These are phyloP conservation scores for Sporisorium graminicola DNA, from an alignment of 1,284 basidiomycete species.

Conservation along the genomic window DNA sequence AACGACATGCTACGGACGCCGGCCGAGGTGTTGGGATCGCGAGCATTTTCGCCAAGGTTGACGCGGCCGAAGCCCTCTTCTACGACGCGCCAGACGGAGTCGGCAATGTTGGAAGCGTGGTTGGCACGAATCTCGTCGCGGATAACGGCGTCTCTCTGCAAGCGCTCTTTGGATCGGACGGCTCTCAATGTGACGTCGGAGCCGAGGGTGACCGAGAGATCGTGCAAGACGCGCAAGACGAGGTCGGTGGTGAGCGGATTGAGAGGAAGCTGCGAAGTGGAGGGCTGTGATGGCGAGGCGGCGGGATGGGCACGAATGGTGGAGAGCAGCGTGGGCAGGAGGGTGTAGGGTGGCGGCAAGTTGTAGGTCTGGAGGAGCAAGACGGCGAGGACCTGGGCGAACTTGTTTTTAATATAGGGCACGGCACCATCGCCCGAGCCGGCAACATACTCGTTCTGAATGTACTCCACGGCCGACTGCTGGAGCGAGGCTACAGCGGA, in stretches of 20 bases:
- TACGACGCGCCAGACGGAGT: slow-evolving; percentile 86
- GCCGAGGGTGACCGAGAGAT: slow-evolving; percentile 66
- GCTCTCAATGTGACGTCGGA: slow-evolving; percentile 67
- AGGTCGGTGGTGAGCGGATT: slow-evolving; percentile 86
- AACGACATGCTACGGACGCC: slow-evolving; percentile 74
- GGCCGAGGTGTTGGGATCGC: slow-evolving; percentile 15
- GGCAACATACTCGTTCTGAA: slow-evolving; percentile 63
- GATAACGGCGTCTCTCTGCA: slow-evolving; percentile 66
- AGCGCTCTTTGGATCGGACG: slow-evolving; percentile 62
- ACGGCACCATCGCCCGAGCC: slow-evolving; percentile 60
- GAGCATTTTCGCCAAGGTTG: slow-evolving; percentile 35
- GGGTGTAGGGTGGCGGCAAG: slow-evolving; percentile 84
- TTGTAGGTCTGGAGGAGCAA: slow-evolving; percentile 91
- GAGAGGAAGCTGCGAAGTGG: slow-evolving; percentile 80
- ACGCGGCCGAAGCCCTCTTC: slow-evolving; percentile 74
- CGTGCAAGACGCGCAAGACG: slow-evolving; percentile 66
- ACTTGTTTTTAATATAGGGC: slow-evolving; percentile 87
- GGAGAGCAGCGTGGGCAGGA: slow-evolving; percentile 73
- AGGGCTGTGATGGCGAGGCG: slow-evolving; percentile 73
- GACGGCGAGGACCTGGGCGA: slow-evolving; percentile 94
- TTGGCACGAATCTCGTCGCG: slow-evolving; percentile 67
- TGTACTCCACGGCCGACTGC: slow-evolving; percentile 61
- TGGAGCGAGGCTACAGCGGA: slow-evolving; percentile 64
- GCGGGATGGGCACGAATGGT: slow-evolving; percentile 71
- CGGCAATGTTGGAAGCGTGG: slow-evolving; percentile 85